Evolutionary conservation across 176 grass and related monocot species (phyloP).

Genomic region (Avena eriantha): DNA sequence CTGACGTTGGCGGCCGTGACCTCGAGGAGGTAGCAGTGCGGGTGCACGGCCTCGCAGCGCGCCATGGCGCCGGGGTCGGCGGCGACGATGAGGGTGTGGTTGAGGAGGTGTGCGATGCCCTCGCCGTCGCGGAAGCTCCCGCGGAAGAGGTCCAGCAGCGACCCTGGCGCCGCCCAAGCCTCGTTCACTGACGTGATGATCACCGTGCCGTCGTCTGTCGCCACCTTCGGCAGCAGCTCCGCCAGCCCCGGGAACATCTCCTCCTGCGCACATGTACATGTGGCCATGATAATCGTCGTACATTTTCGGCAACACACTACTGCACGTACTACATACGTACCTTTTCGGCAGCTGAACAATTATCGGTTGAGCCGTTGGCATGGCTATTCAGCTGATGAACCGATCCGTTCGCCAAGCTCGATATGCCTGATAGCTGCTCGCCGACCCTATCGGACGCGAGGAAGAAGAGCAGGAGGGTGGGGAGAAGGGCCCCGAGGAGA

Average conservation of each 20-base stretch:
- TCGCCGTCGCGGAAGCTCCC: slow-evolving; percentile 53
- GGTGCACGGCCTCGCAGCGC: slow-evolving; percentile 60
- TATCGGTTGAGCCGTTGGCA: neutral
- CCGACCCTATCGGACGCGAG: slow-evolving; percentile 2
- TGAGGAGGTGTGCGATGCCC: slow-evolving; percentile 42
- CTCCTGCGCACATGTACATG: neutral
- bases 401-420: neutral
- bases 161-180: slow-evolving; percentile 32
- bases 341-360: neutral
- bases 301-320: too few relatives aligned
- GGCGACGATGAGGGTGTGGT: slow-evolving; percentile 68
- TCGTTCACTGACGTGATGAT: slow-evolving; percentile 66
- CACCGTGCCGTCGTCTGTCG: slow-evolving; percentile 50
- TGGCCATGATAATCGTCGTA: too few relatives aligned
- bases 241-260: neutral
- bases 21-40: slow-evolving; percentile 63
- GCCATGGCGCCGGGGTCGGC: slow-evolving; percentile 55
- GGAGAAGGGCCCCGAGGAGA: slow-evolving; percentile 22
- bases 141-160: slow-evolving; percentile 53
- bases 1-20: slow-evolving; percentile 28
- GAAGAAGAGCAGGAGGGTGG: slow-evolving; percentile 22
- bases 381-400: neutral
- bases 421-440: neutral
- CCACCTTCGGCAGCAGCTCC: slow-evolving; percentile 35
- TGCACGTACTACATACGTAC: neutral